Base-by-base conservation (phyloP, 2,329 filamentous ascomycete genomes). In the Parafenestella ontariensis region DNA sequence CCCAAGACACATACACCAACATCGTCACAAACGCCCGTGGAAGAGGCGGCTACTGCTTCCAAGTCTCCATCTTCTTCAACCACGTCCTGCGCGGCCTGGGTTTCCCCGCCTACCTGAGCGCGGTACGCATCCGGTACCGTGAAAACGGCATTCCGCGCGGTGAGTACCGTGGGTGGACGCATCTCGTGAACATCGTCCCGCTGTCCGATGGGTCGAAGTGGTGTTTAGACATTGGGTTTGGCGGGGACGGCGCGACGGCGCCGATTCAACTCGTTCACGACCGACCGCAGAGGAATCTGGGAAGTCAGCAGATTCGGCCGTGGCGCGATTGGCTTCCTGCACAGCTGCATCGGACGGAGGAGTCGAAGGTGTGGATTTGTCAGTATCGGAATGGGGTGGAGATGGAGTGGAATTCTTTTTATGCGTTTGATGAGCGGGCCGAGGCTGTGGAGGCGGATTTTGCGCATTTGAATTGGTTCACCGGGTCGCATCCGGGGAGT, bases 221-320 rank as follows among this genome's bases (percentile, higher is more conserved):
- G 72, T 74, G 82, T 65, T 71, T 85, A 9, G 88, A 90, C 67
- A 84, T 87, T 10, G 85, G 82, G 4, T 90, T 90, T 65, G 88
- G 88, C 42, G 84, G 83, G 18, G 84, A 87, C 63, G 83, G 84
- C 7, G 79, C 86, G 2, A 87, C 83, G 1, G 73, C 75, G 15
- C 87, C 87, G 6, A 71, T 90, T 33, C 81, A 80, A 1, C 74
- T 90, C 1, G 67, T 78, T 18, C 56, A 61, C 74, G 74, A 52
- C 9, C 66, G 73, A 13, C 70, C 79, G 8, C 76, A 78, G 49
- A 63, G 71, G 52, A 84, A 85, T 67, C 76, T 87, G 21, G 83
- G 82, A 10, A 78, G 82, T 2, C 83, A 86, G 55, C 77, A 86
- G 58, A 79, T 86, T 55, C 83, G 85, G 0, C 75, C 88, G 5